phyloP scores from a whole-genome alignment of 2,329 filamentous ascomycete species.

The Hymenoscyphus linearis region DNA sequence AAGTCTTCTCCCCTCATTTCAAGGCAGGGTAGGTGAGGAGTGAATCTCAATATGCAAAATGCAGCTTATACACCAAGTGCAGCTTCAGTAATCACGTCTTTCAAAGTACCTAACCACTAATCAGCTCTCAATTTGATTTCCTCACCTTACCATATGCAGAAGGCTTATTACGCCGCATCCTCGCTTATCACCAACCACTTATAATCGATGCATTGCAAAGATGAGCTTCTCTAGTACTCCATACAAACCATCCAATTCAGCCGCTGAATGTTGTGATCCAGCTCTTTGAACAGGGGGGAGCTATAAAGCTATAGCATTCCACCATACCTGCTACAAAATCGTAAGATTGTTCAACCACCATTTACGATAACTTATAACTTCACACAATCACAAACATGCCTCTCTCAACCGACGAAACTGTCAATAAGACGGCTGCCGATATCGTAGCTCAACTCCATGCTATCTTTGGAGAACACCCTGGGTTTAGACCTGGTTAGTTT shows the following conservation, averaged over 20 bases:
- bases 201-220: background rate
- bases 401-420: constrained; percentile 38
- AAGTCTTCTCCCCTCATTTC: background rate
- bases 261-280: background rate
- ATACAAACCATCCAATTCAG: background rate
- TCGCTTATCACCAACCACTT: background rate
- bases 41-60: background rate
- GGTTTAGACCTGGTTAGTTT: constrained; percentile 36
- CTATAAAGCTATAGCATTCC: background rate
- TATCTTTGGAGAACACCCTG: constrained; percentile 37
- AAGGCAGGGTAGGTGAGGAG: background rate
- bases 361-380: no score
- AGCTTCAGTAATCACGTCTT: background rate
- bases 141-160: background rate
- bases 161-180: background rate
- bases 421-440: constrained; percentile 35
- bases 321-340: no score
- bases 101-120: background rate
- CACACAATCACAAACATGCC: constrained; percentile 34
- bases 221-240: background rate
- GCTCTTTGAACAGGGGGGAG: background rate
- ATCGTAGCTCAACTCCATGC: constrained; percentile 36
- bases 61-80: background rate
- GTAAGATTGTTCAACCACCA: background rate
- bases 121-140: background rate